Base-by-base conservation (phyloP, 306 rosid genomes). In the Amphicarpaea edgeworthii region DNA sequence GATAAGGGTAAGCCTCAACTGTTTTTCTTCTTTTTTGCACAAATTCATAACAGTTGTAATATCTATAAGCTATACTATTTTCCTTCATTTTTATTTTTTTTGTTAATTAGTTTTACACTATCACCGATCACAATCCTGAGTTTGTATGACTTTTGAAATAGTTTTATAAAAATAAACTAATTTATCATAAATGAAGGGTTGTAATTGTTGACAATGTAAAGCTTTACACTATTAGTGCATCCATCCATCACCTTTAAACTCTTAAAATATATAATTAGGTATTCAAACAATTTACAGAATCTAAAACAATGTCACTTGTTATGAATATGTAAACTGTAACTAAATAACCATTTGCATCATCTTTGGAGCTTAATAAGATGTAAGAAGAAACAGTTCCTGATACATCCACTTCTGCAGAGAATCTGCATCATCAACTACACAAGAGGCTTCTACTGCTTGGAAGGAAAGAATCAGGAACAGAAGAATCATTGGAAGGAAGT, bases 321-420 rank as follows among this genome's bases (percentile, higher is more conserved):
- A 58, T 58, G 19, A 26, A 1, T 28, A 58, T 58, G 11, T 0
- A 20, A 26, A 58, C 41, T 58, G 65, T 58, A 26, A n/a, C n/a
- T n/a, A n/a, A 12, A 26, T 12, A 28, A 58, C 65, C 37, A 12
- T 28, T 58, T 26, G 2, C 37, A 26, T 58, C 4, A 57, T 23
- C 17, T 57, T 24, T 24, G 37, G 38, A 24, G 38, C 63, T 5
- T 58, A 58, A 14, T 58, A 15, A 24, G 9, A 58, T 58, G 19
- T 17, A 24, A 26, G 65, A 58, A 28, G 20, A 7, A 58, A 26
- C 65, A 1, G 41, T 58, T 58, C 12, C 40, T 58, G 65, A 58
- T 58, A 14, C 41, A 14, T 6, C 65, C 65, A 58, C 20, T 58
- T 58, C 19, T 58, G 65, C 41, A 58, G 65, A 58, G 41, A 58